Base-by-base conservation (phyloP, 75 land plant species). In the Sequoiadendron giganteum region DNA sequence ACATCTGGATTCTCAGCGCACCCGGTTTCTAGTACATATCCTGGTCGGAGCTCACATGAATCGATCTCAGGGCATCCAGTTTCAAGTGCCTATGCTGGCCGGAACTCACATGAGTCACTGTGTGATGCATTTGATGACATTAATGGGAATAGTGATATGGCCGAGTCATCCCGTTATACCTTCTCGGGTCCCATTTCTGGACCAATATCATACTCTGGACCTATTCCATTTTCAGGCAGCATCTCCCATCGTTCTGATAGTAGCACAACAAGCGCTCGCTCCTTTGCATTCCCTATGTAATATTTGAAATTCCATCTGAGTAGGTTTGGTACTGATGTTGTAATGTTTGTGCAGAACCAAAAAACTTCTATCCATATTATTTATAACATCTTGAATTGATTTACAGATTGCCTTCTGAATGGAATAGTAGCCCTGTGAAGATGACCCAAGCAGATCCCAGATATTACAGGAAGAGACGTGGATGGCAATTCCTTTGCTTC, bases 281-380 rank as follows among this genome's bases (percentile, higher is more conserved):
- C 99, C 13, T 97, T 97, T 87, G 97, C 99, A 15, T 97, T 97
- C 85, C 99, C 99, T 3, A 73, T 96, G 99, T 97, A 95, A 91
- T 87, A 84, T n/a, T 40, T 32, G 32, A 39, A 10, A 54, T 87
- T 65, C 49, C 32, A 28, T 34, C 0, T n/a, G 73, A n/a, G 10
- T 34, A 52, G 61, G 73, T 49, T 85, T 49, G 86, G 19, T 11
- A 56, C 38, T 73, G 42, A 47, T 42, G 3, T 65, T 86, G 77
- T n/a, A 42, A 13, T 83, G 7, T 42, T 32, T 72, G 86, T 85
- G 34, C 49, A 34, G 55, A 84, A 84, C 30, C 55, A 84, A 30
- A 47, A 21, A 5, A 21, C 81, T 38, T 78, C 45, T 54, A 10
- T 38, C 54, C 3, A 34, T 34, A 16, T n/a, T 15, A 16, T 49